These are phyloP conservation scores for Auricularia sp. DNA, from an alignment of 768 basidiomycete genomes.

Conservation along the genomic window DNA sequence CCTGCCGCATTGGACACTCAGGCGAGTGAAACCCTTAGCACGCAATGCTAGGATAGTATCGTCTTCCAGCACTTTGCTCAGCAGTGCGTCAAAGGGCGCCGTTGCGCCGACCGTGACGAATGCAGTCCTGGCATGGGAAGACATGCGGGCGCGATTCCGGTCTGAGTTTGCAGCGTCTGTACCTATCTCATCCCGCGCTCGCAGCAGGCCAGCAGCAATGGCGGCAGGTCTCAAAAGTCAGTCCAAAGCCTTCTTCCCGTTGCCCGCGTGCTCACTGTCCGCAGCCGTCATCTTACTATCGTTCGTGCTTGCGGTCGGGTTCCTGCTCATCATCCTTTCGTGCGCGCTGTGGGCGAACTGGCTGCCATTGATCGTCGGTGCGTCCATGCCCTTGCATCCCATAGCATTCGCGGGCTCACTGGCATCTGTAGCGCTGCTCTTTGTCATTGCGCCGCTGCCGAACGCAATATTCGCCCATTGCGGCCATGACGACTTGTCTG, in stretches of 20 bases:
- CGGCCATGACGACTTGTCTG: conserved; percentile 77
- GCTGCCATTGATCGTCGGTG: conserved; percentile 83
- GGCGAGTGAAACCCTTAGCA: conserved; percentile 41
- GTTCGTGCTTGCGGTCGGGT: conserved; percentile 95
- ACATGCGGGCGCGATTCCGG: background rate
- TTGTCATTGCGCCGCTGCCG: conserved; percentile 90
- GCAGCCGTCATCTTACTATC: conserved; percentile 92
- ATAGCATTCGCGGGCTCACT: conserved; percentile 5
- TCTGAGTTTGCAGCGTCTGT: background rate
- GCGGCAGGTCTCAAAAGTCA: conserved; percentile 62
- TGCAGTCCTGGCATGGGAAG: background rate
- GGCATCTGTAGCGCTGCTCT: conserved; percentile 61
- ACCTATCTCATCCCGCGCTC: background rate
- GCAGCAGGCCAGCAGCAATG: conserved; percentile 30
- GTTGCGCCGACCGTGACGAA: conserved; percentile 91
- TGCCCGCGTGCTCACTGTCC: conserved; percentile 1
- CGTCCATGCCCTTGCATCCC: background rate
- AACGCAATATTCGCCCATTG: conserved; percentile 93
- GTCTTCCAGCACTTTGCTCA: conserved; percentile 46
- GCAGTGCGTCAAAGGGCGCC: conserved; percentile 59
- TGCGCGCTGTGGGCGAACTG: conserved; percentile 96
- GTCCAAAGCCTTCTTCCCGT: background rate
- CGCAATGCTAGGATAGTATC: conserved; percentile 47
- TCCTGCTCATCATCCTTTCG: conserved; percentile 92
- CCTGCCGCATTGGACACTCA: conserved; percentile 75